These are phyloP conservation scores for Apiospora malaysiana DNA, from an alignment of 2,329 filamentous ascomycete species.

Conservation along the genomic window DNA sequence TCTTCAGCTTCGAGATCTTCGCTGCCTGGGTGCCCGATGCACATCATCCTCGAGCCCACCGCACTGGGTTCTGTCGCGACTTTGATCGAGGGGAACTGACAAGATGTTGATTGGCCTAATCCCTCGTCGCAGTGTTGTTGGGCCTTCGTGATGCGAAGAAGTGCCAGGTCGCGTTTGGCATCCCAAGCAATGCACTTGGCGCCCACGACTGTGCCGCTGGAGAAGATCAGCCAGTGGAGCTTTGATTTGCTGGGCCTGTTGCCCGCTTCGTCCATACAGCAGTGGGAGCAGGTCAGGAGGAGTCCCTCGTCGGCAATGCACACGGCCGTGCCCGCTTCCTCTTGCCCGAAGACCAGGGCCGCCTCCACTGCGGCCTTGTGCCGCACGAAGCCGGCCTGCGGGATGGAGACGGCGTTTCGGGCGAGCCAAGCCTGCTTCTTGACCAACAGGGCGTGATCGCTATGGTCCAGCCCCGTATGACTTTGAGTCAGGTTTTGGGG, in stretches of 20 bases:
- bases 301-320: constrained; percentile 52
- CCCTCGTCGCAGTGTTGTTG: not conserved
- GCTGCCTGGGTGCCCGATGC: constrained; percentile 44
- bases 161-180: constrained; percentile 49
- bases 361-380: constrained; percentile 27
- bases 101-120: not conserved
- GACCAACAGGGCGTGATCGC: constrained; percentile 20
- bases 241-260: constrained; percentile 39
- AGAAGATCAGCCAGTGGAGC: constrained; percentile 50
- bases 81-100: not conserved
- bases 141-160: constrained; percentile 45
- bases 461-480: constrained; percentile 18
- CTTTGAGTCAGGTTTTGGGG: constrained; percentile 25
- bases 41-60: constrained; percentile 33
- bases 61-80: not conserved
- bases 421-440: constrained; percentile 24
- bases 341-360: constrained; percentile 54
- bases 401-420: constrained; percentile 11
- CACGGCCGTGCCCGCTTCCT: constrained; percentile 57
- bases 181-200: constrained; percentile 50
- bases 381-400: constrained; percentile 20
- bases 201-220: constrained; percentile 45
- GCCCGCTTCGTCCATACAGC: constrained; percentile 48
- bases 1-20: constrained; percentile 50
- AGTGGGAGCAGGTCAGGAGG: constrained; percentile 57